Conservation (phyloP, 1,139 yeast genomes). For the Debaryomycetaceae sp. region DNA sequence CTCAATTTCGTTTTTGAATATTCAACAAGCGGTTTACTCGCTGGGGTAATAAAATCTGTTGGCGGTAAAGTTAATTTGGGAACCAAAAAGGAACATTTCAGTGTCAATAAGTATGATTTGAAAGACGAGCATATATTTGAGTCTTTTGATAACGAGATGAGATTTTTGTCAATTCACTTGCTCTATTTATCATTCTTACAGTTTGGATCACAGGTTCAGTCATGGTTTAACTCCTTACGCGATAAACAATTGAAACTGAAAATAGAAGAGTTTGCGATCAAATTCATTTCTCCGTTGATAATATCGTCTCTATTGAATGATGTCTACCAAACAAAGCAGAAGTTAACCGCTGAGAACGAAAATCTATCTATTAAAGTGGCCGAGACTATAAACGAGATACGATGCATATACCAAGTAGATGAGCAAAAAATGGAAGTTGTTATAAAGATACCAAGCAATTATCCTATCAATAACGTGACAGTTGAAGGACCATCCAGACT, state of each 20-base stretch:
- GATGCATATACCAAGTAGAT: conserved; percentile 74
- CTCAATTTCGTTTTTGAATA: conserved; percentile 45
- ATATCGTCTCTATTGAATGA: conserved; percentile 55
- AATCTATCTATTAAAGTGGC: conserved; percentile 59
- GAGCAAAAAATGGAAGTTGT: conserved; percentile 85
- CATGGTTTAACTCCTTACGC: conserved; percentile 67
- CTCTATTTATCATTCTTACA: conserved; percentile 55
- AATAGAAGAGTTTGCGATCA: conserved; percentile 62
- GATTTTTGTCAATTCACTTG: conserved; percentile 48
- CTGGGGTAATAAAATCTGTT: conserved; percentile 3
- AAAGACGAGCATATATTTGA: conserved; percentile 17
- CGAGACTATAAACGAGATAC: conserved; percentile 63
- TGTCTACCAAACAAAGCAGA: conserved; percentile 41
- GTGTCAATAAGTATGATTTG: conserved; percentile 18
- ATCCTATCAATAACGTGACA: conserved; percentile 69
- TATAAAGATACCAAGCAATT: conserved; percentile 65
- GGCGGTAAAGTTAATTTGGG: conserved; percentile 9
- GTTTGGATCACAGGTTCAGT: conserved; percentile 65
- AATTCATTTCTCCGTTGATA: conserved; percentile 61
- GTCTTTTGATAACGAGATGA: conserved; percentile 20
- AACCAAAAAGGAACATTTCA: conserved; percentile 4
- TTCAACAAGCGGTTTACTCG: background rate
- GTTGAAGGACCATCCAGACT: conserved; percentile 78
- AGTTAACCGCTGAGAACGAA: conserved; percentile 45
- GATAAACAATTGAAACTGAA: conserved; percentile 54